Base-by-base conservation (phyloP, 805 yeast genomes). In the Sugiyamaella qingdaonensis region DNA sequence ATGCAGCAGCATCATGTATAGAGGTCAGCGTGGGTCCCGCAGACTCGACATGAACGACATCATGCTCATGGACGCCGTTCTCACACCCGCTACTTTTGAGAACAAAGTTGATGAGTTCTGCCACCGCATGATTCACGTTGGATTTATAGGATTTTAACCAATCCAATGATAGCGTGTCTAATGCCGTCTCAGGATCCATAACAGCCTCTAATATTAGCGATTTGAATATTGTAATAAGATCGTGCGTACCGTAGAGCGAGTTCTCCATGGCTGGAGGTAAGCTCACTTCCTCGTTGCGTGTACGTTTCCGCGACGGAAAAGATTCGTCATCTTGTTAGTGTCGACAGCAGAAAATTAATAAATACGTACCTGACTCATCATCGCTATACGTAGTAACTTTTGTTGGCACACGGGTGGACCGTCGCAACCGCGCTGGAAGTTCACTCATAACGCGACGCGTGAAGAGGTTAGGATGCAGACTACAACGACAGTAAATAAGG, bases 21-120 rank as follows among this genome's bases (percentile, higher is more conserved):
- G 88, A 96, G 2, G 78, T 81, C 9, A 88, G 78, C 0, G 96
- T 87, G 34, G 84, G 86, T 13, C 78, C 72, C 0, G 94, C 86
- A 7, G 87, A 79, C 41, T 86, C 90, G 50, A 78, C 73, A 61
- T 82, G 84, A 21, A 73, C 74, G 48, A 88, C 82, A 65, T 90
- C 97, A 66, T 91, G 95, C 27, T 81, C 79, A 54, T 83, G 84
- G 9, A 88, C 78, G 24, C 78, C 79, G 1, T 81, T 74, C 18
- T 80, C 74, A 48, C 90, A 84, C 0, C 96, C 96, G 64, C 88
- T 81, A 47, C 83, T 73, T 36, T 90, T 74, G 39, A 91, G 69
- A 0, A 88, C 60, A 48, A 89, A 73, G 66, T 91, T 90, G 42
- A 90, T 69, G 48, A 90, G 68, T 35, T 79, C 80, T 43, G 81